phyloP scores from a whole-genome alignment of 139 green algal species.

The Ulvella scutata region DNA sequence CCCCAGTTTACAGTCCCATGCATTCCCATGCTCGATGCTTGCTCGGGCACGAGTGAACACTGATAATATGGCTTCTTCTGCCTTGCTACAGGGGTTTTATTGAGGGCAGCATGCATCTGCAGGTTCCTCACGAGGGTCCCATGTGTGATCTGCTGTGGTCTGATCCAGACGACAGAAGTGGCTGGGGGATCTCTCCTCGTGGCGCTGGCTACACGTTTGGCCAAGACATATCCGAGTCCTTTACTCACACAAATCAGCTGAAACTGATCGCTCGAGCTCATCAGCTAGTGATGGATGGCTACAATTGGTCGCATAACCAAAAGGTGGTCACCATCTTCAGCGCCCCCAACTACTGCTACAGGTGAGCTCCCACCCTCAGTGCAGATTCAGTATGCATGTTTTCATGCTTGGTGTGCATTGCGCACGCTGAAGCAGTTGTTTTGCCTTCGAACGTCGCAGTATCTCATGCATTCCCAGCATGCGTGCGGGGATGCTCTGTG shows the following conservation, averaged over 20 bases:
- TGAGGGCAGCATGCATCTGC: no score
- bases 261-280: conserved; percentile 91
- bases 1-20: no score
- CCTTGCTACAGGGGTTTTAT: no score
- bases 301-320: conserved; percentile 91
- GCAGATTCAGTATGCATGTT: background rate
- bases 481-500: no score
- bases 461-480: no score
- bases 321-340: conserved; percentile 97
- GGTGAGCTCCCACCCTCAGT: conserved; percentile 20
- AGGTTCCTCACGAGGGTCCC: conserved; percentile 88
- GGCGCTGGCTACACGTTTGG: conserved; percentile 98
- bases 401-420: no score
- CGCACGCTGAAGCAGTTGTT: no score
- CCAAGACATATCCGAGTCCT: conserved; percentile 95
- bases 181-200: conserved; percentile 94
- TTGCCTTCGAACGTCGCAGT: no score
- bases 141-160: conserved; percentile 99
- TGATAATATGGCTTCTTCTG: no score
- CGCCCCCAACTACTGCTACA: conserved; percentile 98
- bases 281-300: conserved; percentile 98
- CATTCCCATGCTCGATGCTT: no score
- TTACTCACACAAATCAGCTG: conserved; percentile 94
- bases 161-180: conserved; percentile 91
- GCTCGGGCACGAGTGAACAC: no score